Percentiles rank a stretch among this genome's conserved stretches.
phyloP scores from a whole-genome alignment of 2,329 filamentous ascomycete species.

The Sporothrix luriei region DNA sequence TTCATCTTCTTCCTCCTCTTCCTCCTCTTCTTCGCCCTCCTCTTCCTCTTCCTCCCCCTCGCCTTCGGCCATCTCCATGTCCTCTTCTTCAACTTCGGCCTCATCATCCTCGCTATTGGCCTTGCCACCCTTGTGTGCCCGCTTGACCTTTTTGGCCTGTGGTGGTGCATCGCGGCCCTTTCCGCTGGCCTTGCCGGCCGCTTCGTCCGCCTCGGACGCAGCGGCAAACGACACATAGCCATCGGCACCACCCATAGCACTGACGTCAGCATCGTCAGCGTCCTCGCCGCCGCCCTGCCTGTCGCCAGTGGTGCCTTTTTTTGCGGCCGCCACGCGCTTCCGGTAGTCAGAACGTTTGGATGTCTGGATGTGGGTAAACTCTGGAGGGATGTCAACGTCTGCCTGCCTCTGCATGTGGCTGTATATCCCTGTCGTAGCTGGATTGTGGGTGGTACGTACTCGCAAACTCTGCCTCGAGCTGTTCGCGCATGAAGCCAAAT shows the following conservation, averaged over 20 bases:
- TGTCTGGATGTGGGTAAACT: conserved; percentile 72
- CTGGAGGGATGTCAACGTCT: conserved; percentile 46
- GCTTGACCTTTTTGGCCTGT: conserved; percentile 46
- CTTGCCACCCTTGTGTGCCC: conserved; percentile 45
- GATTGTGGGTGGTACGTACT: conserved; percentile 54
- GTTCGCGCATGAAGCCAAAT: conserved; percentile 68
- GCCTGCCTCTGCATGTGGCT: neutral
- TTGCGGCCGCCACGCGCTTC: conserved; percentile 68
- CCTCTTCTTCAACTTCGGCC: conserved; percentile 48
- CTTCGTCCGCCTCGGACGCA: conserved; percentile 34
- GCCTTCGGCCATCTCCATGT: conserved; percentile 41
- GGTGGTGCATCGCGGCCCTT: conserved; percentile 37
- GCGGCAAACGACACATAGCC: conserved; percentile 24
- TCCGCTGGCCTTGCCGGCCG: conserved; percentile 31
- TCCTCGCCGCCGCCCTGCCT: conserved; percentile 38
- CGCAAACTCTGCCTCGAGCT: conserved; percentile 73
- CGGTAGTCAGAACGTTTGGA: conserved; percentile 75
- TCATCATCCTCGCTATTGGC: conserved; percentile 47
- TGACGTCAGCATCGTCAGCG: conserved; percentile 34
- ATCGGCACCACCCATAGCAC: neutral
- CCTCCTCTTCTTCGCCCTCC: conserved; percentile 45
- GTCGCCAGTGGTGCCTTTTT: conserved; percentile 46
- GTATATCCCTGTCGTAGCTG: neutral
- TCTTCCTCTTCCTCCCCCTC: conserved; percentile 45
- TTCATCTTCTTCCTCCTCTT: conserved; percentile 50